Conservation (phyloP, 2,329 filamentous ascomycete species). For the Penicillium sclerotigenum region DNA sequence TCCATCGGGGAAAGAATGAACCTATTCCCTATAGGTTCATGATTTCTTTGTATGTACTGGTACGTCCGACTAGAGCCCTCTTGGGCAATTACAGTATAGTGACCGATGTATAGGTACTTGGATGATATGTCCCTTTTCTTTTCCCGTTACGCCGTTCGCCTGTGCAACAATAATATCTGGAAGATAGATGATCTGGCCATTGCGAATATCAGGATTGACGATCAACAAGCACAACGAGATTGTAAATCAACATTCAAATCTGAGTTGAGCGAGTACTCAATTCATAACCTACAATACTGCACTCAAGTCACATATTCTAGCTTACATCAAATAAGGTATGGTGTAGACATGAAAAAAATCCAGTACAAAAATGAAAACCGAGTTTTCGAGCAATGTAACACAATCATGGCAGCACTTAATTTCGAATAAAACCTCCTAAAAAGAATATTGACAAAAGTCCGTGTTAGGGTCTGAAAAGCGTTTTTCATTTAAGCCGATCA, state of each 20-base stretch:
- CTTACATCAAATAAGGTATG: no score
- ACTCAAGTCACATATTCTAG: no score
- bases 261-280: background rate
- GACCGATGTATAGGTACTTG: background rate
- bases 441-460: background rate
- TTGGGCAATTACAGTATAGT: background rate
- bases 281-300: background rate
- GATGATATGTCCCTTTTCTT: background rate
- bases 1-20: background rate
- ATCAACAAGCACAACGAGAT: background rate
- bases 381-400: background rate
- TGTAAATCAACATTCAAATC: background rate
- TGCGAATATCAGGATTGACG: background rate
- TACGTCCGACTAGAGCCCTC: background rate
- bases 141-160: background rate
- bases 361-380: background rate
- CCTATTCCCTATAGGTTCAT: background rate
- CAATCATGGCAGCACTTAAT: background rate
- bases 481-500: background rate
- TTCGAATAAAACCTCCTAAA: background rate
- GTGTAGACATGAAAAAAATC: background rate
- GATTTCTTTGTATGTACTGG: background rate
- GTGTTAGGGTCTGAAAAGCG: background rate
- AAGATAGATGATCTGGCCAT: background rate
- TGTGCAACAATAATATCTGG: background rate